Evolutionary conservation across 495 filamentous ascomycete genomes (phyloP).

Genomic region (Hypoxylon crocopeplum): DNA sequence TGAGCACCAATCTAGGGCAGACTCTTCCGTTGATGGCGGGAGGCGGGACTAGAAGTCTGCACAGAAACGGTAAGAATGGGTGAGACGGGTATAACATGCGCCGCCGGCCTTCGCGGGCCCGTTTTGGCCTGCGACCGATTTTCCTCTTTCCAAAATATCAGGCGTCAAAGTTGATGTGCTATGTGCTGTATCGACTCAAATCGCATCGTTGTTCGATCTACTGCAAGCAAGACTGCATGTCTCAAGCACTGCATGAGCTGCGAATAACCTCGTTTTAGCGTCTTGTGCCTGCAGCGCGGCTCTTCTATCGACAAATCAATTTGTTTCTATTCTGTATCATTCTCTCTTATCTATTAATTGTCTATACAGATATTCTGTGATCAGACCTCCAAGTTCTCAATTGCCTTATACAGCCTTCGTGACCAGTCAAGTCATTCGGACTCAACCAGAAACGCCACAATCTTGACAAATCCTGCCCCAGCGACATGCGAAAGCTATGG

Average conservation of each 20-base stretch:
- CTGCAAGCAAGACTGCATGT: constrained; percentile 30
- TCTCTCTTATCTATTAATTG: constrained; percentile 1
- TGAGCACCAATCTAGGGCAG: constrained; percentile 12
- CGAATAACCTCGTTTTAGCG: constrained; percentile 43
- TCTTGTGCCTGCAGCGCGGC: constrained; percentile 20
- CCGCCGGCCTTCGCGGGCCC: constrained; percentile 35
- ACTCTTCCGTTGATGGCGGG: constrained; percentile 16
- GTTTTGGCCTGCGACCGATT: constrained; percentile 29
- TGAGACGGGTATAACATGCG: constrained; percentile 41
- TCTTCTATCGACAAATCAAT: constrained; percentile 4
- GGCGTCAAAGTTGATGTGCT: constrained; percentile 26
- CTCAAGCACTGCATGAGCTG: constrained; percentile 35
- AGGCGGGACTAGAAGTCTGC: constrained; percentile 22
- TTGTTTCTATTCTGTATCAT: background rate
- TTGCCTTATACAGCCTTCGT: constrained; percentile 8
- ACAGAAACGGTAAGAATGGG: constrained; percentile 10
- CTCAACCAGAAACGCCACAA: constrained; percentile 15
- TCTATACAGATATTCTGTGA: constrained; percentile 20
- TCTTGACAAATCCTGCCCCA: constrained; percentile 30
- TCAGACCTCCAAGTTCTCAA: constrained; percentile 15
- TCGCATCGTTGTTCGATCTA: constrained; percentile 9
- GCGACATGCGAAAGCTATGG: constrained; percentile 58
- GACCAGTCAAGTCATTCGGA: constrained; percentile 15
- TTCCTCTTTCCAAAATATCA: constrained; percentile 35
- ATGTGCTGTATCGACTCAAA: constrained; percentile 15